phyloP scores from a whole-genome alignment of 768 basidiomycete genomes.

The Termitomyces titanicus region DNA sequence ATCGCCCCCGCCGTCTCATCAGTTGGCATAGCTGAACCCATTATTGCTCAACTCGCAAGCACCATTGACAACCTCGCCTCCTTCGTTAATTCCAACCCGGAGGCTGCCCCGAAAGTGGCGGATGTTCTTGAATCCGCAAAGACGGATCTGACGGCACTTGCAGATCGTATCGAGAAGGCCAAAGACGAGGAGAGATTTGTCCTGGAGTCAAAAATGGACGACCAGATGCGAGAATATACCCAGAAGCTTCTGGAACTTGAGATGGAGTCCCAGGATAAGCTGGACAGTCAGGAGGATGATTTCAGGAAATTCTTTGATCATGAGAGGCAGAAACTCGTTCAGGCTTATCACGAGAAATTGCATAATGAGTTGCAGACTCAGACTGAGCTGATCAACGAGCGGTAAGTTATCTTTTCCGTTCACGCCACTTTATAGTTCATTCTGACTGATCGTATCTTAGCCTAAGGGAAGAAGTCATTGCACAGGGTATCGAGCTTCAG shows the following conservation, averaged over 20 bases:
- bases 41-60: slow-evolving; percentile 85
- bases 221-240: slow-evolving; percentile 82
- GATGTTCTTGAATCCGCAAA: slow-evolving; percentile 80
- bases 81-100: slow-evolving; percentile 73
- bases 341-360: slow-evolving; percentile 82
- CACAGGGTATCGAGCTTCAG: slow-evolving; percentile 97
- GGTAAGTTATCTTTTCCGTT: slow-evolving; percentile 45
- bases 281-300: slow-evolving; percentile 82
- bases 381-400: slow-evolving; percentile 90
- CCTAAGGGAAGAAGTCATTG: slow-evolving; percentile 89
- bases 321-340: slow-evolving; percentile 68
- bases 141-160: slow-evolving; percentile 74
- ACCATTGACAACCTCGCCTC: slow-evolving; percentile 91
- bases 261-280: slow-evolving; percentile 81
- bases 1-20: slow-evolving; percentile 79
- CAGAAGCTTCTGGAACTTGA: slow-evolving; percentile 77
- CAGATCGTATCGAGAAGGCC: slow-evolving; percentile 69
- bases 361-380: slow-evolving; percentile 83
- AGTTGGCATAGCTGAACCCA: slow-evolving; percentile 76
- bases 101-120: slow-evolving; percentile 61
- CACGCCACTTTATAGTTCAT: neutral
- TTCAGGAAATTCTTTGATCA: slow-evolving; percentile 79
- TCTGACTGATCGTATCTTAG: slow-evolving; percentile 33
- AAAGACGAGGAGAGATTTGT: slow-evolving; percentile 74
- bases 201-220: slow-evolving; percentile 65